Conservation (phyloP, 495 filamentous ascomycete species). For the Aspergillus homomorphus region DNA sequence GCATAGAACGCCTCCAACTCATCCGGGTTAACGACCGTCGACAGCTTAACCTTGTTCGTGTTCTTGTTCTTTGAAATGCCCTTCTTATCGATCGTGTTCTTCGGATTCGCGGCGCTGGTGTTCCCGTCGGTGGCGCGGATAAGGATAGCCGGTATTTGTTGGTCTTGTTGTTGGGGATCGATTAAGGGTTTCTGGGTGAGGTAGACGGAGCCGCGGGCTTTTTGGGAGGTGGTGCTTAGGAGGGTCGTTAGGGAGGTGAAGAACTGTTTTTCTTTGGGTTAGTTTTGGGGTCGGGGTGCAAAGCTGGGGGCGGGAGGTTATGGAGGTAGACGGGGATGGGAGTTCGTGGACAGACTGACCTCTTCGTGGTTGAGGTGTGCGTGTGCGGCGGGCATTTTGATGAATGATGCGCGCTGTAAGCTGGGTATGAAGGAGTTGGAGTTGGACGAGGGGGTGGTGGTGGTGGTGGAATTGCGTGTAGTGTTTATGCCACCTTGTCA, state of each 20-base stretch:
- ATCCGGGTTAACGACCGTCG: constrained; percentile 73
- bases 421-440: background rate
- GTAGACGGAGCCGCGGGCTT: constrained; percentile 72
- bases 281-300: constrained; percentile 14
- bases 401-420: constrained; percentile 5
- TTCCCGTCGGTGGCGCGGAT: constrained; percentile 79
- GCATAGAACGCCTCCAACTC: constrained; percentile 77
- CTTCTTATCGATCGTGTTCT: constrained; percentile 17
- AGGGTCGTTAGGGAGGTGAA: constrained; percentile 74
- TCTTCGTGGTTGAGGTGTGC: constrained; percentile 74
- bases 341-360: constrained; percentile 41
- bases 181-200: constrained; percentile 73
- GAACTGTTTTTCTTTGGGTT: constrained; percentile 58
- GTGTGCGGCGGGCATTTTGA: constrained; percentile 50
- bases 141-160: constrained; percentile 60
- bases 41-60: constrained; percentile 69
- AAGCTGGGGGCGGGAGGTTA: constrained; percentile 8
- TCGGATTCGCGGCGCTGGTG: constrained; percentile 42
- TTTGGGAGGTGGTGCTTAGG: constrained; percentile 63
- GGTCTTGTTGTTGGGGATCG: constrained; percentile 43
- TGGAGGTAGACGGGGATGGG: constrained; percentile 7
- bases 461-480: too few species aligned
- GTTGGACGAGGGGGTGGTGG: too few species aligned
- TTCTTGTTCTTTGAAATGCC: constrained; percentile 27
- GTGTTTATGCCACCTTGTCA: too few species aligned